These are phyloP conservation scores for Blastobotrys apis DNA, from an alignment of 1,139 yeast genomes.

Conservation along the genomic window DNA sequence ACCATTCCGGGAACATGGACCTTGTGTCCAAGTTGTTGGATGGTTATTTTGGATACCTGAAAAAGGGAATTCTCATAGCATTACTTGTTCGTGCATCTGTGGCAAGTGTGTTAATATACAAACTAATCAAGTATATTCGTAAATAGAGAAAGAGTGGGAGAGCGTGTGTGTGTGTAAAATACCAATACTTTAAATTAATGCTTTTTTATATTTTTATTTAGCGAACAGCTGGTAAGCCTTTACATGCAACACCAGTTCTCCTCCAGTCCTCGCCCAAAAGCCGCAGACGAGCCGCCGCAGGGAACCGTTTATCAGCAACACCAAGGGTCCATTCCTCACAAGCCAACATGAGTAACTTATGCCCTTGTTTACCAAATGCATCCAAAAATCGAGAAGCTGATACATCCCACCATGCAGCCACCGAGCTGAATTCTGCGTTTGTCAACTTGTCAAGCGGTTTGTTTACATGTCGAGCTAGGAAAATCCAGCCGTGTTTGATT, in stretches of 20 bases:
- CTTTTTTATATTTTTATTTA: not conserved
- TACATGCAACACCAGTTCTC: slow-evolving; percentile 39
- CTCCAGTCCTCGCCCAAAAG: slow-evolving; percentile 78
- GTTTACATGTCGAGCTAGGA: slow-evolving; percentile 68
- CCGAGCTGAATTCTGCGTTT: slow-evolving; percentile 67
- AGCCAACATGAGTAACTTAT: slow-evolving; percentile 50
- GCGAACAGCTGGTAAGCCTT: not conserved
- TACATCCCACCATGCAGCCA: slow-evolving; percentile 92
- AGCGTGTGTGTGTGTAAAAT: not conserved
- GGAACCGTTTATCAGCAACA: slow-evolving; percentile 49
- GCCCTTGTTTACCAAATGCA: slow-evolving; percentile 66
- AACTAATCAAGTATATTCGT: not conserved
- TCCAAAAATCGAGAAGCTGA: slow-evolving; percentile 53
- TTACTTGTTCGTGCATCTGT: slow-evolving; percentile 7
- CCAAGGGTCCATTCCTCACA: slow-evolving; percentile 49
- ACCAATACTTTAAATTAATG: not conserved
- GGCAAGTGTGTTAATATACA: slow-evolving; percentile 2
- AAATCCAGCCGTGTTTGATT: slow-evolving; percentile 56
- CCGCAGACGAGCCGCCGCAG: slow-evolving; percentile 74
- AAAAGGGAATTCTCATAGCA: slow-evolving; percentile 10
- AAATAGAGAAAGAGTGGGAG: not conserved
- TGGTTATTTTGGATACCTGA: slow-evolving; percentile 15
- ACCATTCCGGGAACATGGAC: slow-evolving; percentile 16
- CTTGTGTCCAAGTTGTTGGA: slow-evolving; percentile 14
- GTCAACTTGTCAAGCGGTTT: slow-evolving; percentile 46